These are phyloP conservation scores for Xylaria scruposa DNA, from an alignment of 495 filamentous ascomycete genomes.

Conservation along the genomic window DNA sequence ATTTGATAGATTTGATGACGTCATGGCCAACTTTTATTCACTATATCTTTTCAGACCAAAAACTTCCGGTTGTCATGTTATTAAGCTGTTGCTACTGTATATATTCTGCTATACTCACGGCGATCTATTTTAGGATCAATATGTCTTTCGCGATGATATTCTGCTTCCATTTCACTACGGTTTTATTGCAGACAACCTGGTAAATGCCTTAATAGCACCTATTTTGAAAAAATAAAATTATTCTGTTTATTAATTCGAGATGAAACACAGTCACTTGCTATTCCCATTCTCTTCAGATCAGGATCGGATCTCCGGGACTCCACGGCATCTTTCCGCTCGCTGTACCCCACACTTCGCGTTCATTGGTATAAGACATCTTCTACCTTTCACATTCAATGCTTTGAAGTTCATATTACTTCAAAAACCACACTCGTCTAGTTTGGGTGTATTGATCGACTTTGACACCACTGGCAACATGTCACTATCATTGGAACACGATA, in stretches of 20 bases:
- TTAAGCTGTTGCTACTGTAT: no score
- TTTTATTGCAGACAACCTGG: background rate
- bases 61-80: no score
- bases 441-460: background rate
- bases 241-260: background rate
- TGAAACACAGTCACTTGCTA: background rate
- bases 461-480: constrained; percentile 2
- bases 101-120: background rate
- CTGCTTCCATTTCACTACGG: background rate
- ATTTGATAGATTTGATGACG: no score
- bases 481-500: background rate
- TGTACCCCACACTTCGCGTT: background rate
- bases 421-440: background rate
- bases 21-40: no score
- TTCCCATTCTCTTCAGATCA: background rate
- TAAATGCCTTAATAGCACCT: background rate
- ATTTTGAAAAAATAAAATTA: background rate
- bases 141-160: background rate
- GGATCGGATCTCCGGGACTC: constrained; percentile 4
- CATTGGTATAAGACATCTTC: background rate
- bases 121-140: background rate
- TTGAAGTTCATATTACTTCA: background rate
- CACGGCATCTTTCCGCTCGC: constrained; percentile 12
- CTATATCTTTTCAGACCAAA: no score
- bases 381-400: background rate